Evolutionary conservation across 106 monocot genomes (phyloP).

Genomic region (Phalaenopsis equestris): DNA sequence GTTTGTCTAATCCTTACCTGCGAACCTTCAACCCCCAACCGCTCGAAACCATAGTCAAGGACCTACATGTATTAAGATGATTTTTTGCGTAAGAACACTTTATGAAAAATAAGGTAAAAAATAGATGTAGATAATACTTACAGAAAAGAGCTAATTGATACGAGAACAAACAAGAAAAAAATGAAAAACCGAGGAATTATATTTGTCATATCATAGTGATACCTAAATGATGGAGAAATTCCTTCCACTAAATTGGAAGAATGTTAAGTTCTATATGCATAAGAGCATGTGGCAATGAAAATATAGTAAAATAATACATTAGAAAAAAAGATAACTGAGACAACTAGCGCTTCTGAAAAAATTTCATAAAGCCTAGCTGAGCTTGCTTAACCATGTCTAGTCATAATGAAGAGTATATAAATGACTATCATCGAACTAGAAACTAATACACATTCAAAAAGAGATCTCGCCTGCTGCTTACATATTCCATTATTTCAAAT

Average conservation of each 20-base stretch:
- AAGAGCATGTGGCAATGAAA: background rate
- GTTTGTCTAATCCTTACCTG: constrained; percentile 23
- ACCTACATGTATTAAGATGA: constrained; percentile 34
- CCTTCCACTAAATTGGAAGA: background rate
- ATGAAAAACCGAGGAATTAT: background rate
- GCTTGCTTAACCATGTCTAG: background rate
- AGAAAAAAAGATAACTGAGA: background rate
- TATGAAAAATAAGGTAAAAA: background rate
- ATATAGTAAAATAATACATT: background rate
- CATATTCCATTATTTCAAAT: constrained; percentile 97
- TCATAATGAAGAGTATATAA: background rate
- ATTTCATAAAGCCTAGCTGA: background rate
- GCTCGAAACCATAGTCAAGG: constrained; percentile 93
- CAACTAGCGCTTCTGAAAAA: background rate
- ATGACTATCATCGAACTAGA: background rate
- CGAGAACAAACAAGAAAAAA: background rate
- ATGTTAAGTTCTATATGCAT: background rate
- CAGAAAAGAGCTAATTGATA: background rate
- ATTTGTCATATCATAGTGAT: background rate
- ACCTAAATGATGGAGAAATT: background rate
- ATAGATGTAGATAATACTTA: constrained; percentile 5
- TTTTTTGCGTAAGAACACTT: background rate
- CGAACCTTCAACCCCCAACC: constrained; percentile 50
- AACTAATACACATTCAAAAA: background rate
- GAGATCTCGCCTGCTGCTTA: constrained; percentile 20